Evolutionary conservation across 2,329 filamentous ascomycete genomes (phyloP), one percentile per base, ranked within the genome.

Genomic region (Penicillium sp.): DNA sequence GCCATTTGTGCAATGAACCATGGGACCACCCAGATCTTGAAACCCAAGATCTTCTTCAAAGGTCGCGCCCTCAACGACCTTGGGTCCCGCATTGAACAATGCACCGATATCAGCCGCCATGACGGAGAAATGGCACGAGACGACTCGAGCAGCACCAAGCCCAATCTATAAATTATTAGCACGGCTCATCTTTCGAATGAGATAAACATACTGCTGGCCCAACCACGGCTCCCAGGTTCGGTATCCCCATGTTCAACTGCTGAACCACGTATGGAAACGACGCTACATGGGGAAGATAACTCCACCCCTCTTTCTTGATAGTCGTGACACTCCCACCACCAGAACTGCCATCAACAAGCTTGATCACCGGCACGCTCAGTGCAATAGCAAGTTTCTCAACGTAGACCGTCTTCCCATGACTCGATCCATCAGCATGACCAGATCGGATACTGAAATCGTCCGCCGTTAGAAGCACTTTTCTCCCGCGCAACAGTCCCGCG

Each of bases 361-460:
- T 88, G 5, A 88, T 68, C 41, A 87, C 83, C 0, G 85, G 85
- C 5, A 87, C 48, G 40, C 81, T 79, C 53, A 86, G 61, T 5
- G 79, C 75, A 38, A 87, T 69, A 0, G 83, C 82, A 27, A 87
- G 67, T 62, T 86, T 85, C 69, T 87, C 85, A 65, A 84, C 77
- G 61, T 86, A 86, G 21, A 84, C 68, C 1, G 83, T 86, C 69
- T 84, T 85, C 42, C 78, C 81, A 65, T 69, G 75, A 32, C 83
- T 73, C 13, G 83, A 76, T 0, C 85, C 85, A 69, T 87, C 85
- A 0, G 84, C 83, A 73, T 88, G 85, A 1, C 85, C 85, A 27
- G 83, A 83, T 5, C 85, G 74, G 27, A 87, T 80, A 1, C 79
- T 82, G 59, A 86, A 87, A 64, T 88, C 85, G 63, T 88, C 84